phyloP scores from a whole-genome alignment of 345 rosid species.

The Nephelium lappaceum region DNA sequence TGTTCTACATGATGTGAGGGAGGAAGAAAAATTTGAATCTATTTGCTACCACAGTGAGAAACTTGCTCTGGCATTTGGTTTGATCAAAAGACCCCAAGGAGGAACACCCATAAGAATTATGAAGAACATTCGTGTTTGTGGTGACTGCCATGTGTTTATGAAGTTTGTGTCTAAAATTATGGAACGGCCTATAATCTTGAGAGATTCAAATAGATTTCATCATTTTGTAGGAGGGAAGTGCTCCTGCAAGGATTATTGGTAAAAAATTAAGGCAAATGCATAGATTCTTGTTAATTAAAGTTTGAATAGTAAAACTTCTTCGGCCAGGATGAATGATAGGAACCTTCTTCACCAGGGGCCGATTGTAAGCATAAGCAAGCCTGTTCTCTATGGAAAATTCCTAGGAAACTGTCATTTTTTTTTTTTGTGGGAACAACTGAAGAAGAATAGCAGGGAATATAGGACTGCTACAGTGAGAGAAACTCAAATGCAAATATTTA shows the following conservation, averaged over 20 bases:
- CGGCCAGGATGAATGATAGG: neutral
- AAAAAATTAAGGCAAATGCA: neutral
- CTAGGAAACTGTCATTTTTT: neutral
- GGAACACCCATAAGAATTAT: constrained; percentile 53
- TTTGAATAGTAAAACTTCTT: neutral
- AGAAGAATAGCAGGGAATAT: too few relatives aligned
- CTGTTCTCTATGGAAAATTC: neutral
- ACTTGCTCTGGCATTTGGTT: constrained; percentile 59
- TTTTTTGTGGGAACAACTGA: neutral
- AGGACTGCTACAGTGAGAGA: neutral
- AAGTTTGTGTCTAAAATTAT: constrained; percentile 44
- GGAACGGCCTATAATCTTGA: constrained; percentile 43
- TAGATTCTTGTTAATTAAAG: neutral
- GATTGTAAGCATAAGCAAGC: neutral
- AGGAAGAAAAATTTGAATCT: constrained; percentile 56
- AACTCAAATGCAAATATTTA: neutral
- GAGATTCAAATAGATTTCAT: constrained; percentile 67
- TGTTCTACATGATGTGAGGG: constrained; percentile 56
- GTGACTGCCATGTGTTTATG: constrained; percentile 66
- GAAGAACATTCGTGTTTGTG: constrained; percentile 67
- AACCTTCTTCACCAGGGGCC: too few relatives aligned
- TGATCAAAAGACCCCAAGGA: constrained; percentile 43
- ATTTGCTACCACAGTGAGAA: constrained; percentile 64
- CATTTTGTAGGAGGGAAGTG: constrained; percentile 62
- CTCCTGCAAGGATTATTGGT: constrained; percentile 66